Conservation (phyloP, 768 basidiomycete species). For the Leccinum broughii region DNA sequence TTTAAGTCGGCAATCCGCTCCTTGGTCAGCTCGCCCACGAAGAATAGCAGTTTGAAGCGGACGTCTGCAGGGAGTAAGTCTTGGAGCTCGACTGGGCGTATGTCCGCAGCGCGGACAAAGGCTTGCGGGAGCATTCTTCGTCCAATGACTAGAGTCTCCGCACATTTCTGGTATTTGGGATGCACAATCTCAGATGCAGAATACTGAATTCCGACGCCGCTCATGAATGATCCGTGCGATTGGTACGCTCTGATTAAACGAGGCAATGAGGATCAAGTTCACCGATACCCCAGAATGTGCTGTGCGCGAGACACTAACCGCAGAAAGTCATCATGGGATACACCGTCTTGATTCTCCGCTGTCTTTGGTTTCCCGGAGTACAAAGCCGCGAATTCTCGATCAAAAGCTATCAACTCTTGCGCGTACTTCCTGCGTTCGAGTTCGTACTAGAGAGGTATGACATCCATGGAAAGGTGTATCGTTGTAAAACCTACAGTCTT, state of each 20-base stretch:
- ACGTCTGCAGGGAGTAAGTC: conserved; percentile 41
- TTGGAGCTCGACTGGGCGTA: conserved; percentile 39
- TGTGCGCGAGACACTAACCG: conserved; percentile 18
- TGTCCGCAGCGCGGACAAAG: conserved; percentile 39
- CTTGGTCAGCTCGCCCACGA: conserved; percentile 32
- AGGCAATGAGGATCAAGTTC: background rate
- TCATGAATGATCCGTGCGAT: conserved; percentile 39
- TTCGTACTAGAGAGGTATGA: conserved; percentile 55
- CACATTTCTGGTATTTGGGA: conserved; percentile 29
- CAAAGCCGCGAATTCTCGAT: conserved; percentile 61
- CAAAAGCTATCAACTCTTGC: conserved; percentile 71
- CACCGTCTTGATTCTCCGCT: conserved; percentile 36
- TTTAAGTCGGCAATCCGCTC: conserved; percentile 23
- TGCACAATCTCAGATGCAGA: conserved; percentile 37
- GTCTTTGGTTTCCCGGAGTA: conserved; percentile 69
- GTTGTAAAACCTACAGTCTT: conserved; percentile 36
- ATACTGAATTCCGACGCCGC: conserved; percentile 43
- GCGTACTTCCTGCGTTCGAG: conserved; percentile 67
- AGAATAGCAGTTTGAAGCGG: conserved; percentile 41
- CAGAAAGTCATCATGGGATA: conserved; percentile 38
- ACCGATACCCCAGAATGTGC: background rate
- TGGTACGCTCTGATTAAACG: conserved; percentile 34
- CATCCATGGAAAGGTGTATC: background rate
- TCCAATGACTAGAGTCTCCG: conserved; percentile 36
- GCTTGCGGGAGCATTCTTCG: conserved; percentile 39